These are phyloP conservation scores for Tricholoma matsutake DNA, from an alignment of 768 basidiomycete genomes.

Conservation along the genomic window DNA sequence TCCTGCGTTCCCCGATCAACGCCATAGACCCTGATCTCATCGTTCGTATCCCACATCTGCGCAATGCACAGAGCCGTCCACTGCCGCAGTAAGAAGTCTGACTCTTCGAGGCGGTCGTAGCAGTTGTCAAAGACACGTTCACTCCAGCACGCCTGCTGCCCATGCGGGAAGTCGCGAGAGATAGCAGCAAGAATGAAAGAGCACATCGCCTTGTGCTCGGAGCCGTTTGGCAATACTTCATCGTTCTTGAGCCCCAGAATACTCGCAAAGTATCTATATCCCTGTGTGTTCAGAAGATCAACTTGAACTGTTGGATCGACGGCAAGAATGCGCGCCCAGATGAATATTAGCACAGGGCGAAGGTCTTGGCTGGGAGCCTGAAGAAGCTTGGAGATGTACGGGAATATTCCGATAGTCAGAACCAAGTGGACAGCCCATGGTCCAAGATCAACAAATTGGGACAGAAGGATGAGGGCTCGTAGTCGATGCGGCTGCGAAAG, in stretches of 20 bases:
- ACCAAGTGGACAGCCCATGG: conserved; percentile 99
- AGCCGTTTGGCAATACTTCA: conserved; percentile 80
- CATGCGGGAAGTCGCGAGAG: conserved; percentile 83
- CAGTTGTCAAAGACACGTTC: conserved; percentile 86
- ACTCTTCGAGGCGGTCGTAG: conserved; percentile 78
- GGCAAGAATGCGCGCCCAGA: conserved; percentile 96
- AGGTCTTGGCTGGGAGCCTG: conserved; percentile 94
- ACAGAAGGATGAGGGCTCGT: conserved; percentile 90
- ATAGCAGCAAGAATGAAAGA: conserved; percentile 92
- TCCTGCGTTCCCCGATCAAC: conserved; percentile 80
- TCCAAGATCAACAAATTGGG: conserved; percentile 96
- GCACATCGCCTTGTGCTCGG: conserved; percentile 98
- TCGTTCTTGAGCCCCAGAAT: conserved; percentile 72
- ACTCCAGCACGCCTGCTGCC: conserved; percentile 81
- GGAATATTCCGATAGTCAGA: conserved; percentile 95
- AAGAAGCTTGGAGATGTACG: conserved; percentile 94
- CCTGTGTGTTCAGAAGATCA: conserved; percentile 80
- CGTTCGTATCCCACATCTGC: conserved; percentile 91
- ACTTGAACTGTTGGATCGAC: conserved; percentile 93
- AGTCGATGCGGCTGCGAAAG: conserved; percentile 95
- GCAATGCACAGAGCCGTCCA: conserved; percentile 94
- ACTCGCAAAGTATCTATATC: conserved; percentile 83
- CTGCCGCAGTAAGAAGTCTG: conserved; percentile 89
- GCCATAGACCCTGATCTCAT: conserved; percentile 84
- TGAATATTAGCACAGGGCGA: conserved; percentile 97